These are phyloP conservation scores for Tricholoma hemisulphureum DNA, from an alignment of 768 basidiomycete genomes.

Conservation along the genomic window DNA sequence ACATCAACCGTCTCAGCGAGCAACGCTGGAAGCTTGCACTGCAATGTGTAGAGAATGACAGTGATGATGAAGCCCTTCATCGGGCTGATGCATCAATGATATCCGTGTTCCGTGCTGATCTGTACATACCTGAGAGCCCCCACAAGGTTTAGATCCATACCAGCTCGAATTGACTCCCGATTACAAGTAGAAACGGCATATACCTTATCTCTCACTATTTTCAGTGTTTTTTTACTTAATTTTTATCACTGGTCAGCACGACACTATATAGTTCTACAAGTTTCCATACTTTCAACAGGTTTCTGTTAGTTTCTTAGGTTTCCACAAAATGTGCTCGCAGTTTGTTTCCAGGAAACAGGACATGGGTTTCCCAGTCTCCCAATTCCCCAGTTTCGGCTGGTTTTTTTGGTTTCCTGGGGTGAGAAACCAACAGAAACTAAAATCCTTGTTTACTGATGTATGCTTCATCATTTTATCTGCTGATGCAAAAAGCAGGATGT, in stretches of 20 bases:
- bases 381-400: background rate
- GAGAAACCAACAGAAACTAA: constrained; percentile 5
- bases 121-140: constrained; percentile 13
- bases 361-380: constrained; percentile 1
- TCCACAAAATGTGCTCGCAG: background rate
- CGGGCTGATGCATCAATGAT: constrained; percentile 11
- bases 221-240: background rate
- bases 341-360: constrained; percentile 2
- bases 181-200: background rate
- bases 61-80: constrained; percentile 1
- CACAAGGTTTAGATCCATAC: constrained; percentile 3
- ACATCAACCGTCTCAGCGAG: constrained; percentile 5
- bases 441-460: too few relatives aligned
- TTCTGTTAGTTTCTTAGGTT: constrained; percentile 6
- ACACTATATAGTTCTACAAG: background rate
- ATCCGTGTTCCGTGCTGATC: too few relatives aligned
- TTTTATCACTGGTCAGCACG: background rate
- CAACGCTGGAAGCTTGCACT: constrained; percentile 2
- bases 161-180: background rate
- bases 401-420: constrained; percentile 5
- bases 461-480: too few relatives aligned
- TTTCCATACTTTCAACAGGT: constrained; percentile 1
- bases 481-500: too few relatives aligned
- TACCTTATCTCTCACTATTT: background rate
- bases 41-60: background rate